Evolutionary conservation across 1,284 basidiomycete species (phyloP), one percentile per base, ranked within the genome.

Genomic region (Garcileccinum viscosum): DNA sequence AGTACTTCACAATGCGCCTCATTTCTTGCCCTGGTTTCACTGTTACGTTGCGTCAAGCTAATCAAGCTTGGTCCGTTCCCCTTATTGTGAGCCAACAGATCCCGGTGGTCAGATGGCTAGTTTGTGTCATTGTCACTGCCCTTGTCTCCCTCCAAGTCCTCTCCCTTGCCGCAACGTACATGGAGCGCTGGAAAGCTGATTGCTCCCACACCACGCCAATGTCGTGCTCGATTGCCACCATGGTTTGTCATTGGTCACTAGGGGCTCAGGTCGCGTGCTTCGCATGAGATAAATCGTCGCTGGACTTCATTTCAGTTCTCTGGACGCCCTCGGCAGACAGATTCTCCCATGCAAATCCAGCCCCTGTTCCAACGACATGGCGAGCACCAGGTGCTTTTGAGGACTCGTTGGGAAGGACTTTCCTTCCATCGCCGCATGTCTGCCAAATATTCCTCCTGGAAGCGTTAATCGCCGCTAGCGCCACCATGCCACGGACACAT

Each of bases 401-500:
- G n/a, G 44, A 56, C 63, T 71, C 67, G 68, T 74, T 67, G 67
- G 60, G 67, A 76, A 68, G 67, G 67, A 7, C 67, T 69, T 69
- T 78, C 67, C 72, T 73, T 76, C 70, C 75, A 68, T 69, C 64
- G 66, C 73, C 73, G 76, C 75, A 75, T 73, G 74, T 68, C 67
- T 74, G 62, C 68, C 70, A n/a, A n/a, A n/a, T n/a, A 73, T 78
- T 74, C 67, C 66, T 69, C 71, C 75, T 78, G 72, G 78, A 79
- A 76, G 75, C 62, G 61, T 80, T 77, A 76, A 79, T 80, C 78
- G 74, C 77, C 72, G 69, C 77, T 69, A 22, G 77, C 76, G 79
- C 76, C 76, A 77, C 77, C 75, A 69, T 67, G 66, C 62, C 66
- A 73, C 71, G 71, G 76, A 69, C 66, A 66, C 66, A 47, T 78